phyloP scores from a whole-genome alignment of 805 yeast species.

The Candida ascalaphidarum region DNA sequence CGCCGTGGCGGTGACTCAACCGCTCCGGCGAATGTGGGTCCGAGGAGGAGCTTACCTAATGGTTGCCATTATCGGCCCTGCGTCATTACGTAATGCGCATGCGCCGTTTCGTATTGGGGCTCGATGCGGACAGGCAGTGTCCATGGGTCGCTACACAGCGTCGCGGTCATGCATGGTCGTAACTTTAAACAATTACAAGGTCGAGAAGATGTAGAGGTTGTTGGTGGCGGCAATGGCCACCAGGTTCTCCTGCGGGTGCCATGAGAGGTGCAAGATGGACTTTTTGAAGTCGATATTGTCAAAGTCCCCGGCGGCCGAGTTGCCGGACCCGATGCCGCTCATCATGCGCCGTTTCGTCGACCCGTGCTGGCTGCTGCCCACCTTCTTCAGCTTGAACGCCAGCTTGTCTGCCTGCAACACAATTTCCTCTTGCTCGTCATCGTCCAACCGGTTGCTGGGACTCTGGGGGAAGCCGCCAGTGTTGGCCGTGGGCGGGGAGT shows the following conservation, averaged over 20 bases:
- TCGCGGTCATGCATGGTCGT: too few relatives aligned
- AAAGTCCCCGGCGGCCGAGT: slow-evolving; percentile 53
- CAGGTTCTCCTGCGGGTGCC: slow-evolving; percentile 97
- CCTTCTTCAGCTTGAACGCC: slow-evolving; percentile 79
- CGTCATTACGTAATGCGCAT: too few relatives aligned
- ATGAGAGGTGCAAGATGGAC: slow-evolving; percentile 87
- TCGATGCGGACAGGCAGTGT: too few relatives aligned
- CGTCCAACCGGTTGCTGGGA: slow-evolving; percentile 23
- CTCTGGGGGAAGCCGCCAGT: slow-evolving; percentile 20
- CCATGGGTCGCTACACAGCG: too few relatives aligned
- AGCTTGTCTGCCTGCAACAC: slow-evolving; percentile 96
- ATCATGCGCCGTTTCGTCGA: slow-evolving; percentile 42
- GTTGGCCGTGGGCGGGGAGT: slow-evolving; percentile 17
- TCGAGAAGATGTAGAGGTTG: slow-evolving; percentile 78
- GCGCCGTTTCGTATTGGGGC: too few relatives aligned
- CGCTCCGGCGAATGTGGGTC: too few relatives aligned
- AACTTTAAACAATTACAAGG: slow-evolving; percentile 33
- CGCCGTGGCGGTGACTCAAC: too few relatives aligned
- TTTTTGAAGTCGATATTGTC: slow-evolving; percentile 89
- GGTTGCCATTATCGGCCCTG: too few relatives aligned
- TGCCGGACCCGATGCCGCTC: slow-evolving; percentile 35
- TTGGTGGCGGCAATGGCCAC: slow-evolving; percentile 98
- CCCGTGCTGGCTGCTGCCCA: slow-evolving; percentile 23
- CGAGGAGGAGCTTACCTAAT: too few relatives aligned
- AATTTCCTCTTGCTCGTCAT: slow-evolving; percentile 46